Evolutionary conservation across 768 basidiomycete genomes (phyloP), one percentile per base, ranked within the genome.

Genomic region (Psilocybe azurescens): DNA sequence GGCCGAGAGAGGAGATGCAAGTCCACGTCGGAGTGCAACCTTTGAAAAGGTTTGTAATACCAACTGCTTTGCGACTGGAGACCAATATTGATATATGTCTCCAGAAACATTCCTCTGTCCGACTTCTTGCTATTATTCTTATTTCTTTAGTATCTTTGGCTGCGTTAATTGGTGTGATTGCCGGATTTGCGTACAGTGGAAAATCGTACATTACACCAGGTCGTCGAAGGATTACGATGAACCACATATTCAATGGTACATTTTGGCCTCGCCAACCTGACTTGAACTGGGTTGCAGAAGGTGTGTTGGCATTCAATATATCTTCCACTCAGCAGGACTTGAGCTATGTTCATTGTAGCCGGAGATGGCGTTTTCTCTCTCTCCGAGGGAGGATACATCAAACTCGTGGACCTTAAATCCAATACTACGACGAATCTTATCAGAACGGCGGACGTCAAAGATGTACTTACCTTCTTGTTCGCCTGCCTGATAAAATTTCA

Each of bases 161-260:
- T 2, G 83, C 79, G 0, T 70, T 87, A 30, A 89, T 97, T 62
- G 95, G 94, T 2, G 77, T 91, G 11, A 82, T 95, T 64, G 90
- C 94, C 11, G 95, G 93, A 0, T 79, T 82, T 53, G 81, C 86
- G 2, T 97, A 94, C 77, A 80, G 81, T 28, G 85, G 89, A 18
- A 68, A 81, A 58, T 69, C 82, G 7, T 83, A 83, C 72, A 78
- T 75, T 68, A 68, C 79, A 5, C 79, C 81, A 29, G 91, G 93
- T 1, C 80, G 73, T 38, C 80, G 79, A 61, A 91, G 86, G 66
- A 80, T 98, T 32, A 90, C 89, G 3, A 87, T 99, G 83, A 94
- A 98, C 70, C 90, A 95, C 72, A 74, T 97, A 54, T 95, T 94
- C 78, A 97, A 97, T 71, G 94, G 94, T 3, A 98, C 96, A 1